Conservation (phyloP, 225 moss, liverwort and hornwort species). For the Polytrichum formosum region DNA sequence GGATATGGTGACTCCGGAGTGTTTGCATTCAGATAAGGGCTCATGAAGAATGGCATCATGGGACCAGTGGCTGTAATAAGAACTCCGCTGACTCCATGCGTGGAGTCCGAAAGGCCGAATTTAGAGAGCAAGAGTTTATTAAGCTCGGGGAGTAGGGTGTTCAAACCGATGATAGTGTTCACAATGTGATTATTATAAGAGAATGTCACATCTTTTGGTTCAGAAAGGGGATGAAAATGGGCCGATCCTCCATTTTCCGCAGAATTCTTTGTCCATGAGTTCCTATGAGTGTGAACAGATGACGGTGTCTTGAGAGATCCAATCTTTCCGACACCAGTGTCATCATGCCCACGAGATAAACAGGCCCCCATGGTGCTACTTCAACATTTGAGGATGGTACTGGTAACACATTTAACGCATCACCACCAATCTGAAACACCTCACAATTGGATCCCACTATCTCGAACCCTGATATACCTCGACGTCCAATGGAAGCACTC, state of each 20-base stretch:
- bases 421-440: too few relatives aligned
- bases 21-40: conserved; percentile 29
- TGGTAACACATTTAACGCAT: too few relatives aligned
- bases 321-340: conserved; percentile 1
- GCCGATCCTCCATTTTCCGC: conserved; percentile 8
- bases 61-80: conserved; percentile 41
- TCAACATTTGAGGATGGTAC: not conserved
- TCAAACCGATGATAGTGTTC: conserved; percentile 19
- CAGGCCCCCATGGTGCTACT: conserved; percentile 38
- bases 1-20: conserved; percentile 22
- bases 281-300: not conserved
- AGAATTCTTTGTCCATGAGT: not conserved
- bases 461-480: too few relatives aligned
- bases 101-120: conserved; percentile 22
- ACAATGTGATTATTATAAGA: conserved; percentile 21
- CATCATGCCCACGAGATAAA: conserved; percentile 22
- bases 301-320: not conserved
- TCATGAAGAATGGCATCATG: conserved; percentile 52
- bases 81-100: conserved; percentile 24
- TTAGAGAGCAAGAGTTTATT: conserved; percentile 25
- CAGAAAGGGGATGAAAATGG: conserved; percentile 9
- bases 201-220: conserved; percentile 29
- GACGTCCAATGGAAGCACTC: too few relatives aligned
- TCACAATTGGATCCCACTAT: too few relatives aligned
- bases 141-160: conserved; percentile 18